These are phyloP conservation scores for Nakaseomyces delphensis DNA, from an alignment of 1,139 yeast genomes.

Conservation along the genomic window DNA sequence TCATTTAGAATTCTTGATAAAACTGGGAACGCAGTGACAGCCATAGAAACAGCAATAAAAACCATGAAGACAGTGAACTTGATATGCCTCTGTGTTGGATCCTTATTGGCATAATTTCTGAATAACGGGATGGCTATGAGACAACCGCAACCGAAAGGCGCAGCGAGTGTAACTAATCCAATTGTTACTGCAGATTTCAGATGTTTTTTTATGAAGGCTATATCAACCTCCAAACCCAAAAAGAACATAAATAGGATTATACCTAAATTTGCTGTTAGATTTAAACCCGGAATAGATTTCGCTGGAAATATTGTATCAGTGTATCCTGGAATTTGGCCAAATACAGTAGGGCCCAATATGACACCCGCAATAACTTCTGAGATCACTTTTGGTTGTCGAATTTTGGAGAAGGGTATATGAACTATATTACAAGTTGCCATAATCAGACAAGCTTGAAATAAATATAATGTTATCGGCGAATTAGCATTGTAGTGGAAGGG, in stretches of 20 bases:
- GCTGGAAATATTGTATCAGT: slow-evolving; percentile 55
- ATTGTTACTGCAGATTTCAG: slow-evolving; percentile 54
- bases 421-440: slow-evolving; percentile 37
- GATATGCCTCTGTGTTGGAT: slow-evolving; percentile 33
- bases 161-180: slow-evolving; percentile 59
- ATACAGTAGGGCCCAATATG: slow-evolving; percentile 56
- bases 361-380: slow-evolving; percentile 74
- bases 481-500: slow-evolving; percentile 52
- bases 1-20: slow-evolving; percentile 70
- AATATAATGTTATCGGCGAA: slow-evolving; percentile 27
- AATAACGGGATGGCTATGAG: slow-evolving; percentile 60
- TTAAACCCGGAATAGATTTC: slow-evolving; percentile 52
- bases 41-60: slow-evolving; percentile 70
- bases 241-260: slow-evolving; percentile 64
- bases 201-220: slow-evolving; percentile 52
- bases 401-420: slow-evolving; percentile 47
- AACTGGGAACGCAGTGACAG: slow-evolving; percentile 80
- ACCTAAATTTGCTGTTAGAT: slow-evolving; percentile 63
- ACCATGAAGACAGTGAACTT: slow-evolving; percentile 68
- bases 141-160: slow-evolving; percentile 74
- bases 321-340: slow-evolving; percentile 63
- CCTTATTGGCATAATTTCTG: slow-evolving; percentile 39
- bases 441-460: slow-evolving; percentile 28
- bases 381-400: slow-evolving; percentile 69
- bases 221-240: slow-evolving; percentile 70